phyloP scores from a whole-genome alignment of 169 alveolate genomes.

The Cyclospora cayetanensis region DNA sequence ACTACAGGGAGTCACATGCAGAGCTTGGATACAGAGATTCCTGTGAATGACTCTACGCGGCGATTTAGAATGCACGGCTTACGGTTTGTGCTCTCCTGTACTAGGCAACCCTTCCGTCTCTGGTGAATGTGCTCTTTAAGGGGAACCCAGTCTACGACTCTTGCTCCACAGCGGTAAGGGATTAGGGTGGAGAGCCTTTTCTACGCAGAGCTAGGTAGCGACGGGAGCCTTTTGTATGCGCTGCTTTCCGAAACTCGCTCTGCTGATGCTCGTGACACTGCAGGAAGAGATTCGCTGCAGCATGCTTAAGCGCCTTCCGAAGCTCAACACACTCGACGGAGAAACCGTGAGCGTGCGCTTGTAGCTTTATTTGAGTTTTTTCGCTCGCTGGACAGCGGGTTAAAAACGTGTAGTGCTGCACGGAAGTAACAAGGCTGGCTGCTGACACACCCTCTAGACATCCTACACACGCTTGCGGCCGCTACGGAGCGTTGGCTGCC shows the following conservation, averaged over 20 bases:
- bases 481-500: background rate
- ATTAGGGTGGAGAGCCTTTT: background rate
- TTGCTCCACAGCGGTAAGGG: constrained; percentile 38
- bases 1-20: background rate
- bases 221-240: background rate
- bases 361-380: background rate
- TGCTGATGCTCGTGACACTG: background rate
- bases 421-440: background rate
- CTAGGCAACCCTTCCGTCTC: constrained; percentile 66
- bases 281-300: constrained; percentile 48
- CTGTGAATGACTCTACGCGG: background rate
- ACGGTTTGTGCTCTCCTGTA: background rate
- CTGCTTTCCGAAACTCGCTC: background rate
- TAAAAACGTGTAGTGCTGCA: background rate
- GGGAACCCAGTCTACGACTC: constrained; percentile 79
- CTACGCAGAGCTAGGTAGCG: background rate
- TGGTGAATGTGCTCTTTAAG: constrained; percentile 70
- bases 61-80: background rate
- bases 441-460: background rate
- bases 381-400: background rate
- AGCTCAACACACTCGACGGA: constrained; percentile 68
- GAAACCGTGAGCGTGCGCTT: constrained; percentile 57
- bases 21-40: background rate
- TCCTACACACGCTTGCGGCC: background rate
- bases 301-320: constrained; percentile 63